phyloP scores from a whole-genome alignment of 495 filamentous ascomycete genomes.

The Penicillium chermesinum region DNA sequence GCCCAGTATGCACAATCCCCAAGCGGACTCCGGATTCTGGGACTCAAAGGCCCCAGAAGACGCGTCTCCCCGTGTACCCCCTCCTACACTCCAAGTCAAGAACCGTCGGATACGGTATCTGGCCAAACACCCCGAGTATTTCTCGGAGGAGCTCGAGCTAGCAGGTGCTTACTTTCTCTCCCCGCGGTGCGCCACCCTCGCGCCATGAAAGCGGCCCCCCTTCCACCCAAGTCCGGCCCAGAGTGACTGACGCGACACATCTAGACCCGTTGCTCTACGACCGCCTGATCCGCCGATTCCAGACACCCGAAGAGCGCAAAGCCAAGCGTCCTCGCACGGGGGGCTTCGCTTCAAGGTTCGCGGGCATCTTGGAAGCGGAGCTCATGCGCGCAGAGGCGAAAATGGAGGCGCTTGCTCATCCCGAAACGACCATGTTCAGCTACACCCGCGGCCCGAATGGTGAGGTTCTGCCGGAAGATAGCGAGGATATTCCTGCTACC shows the following conservation, averaged over 20 bases:
- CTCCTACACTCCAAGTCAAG: slow-evolving; percentile 42
- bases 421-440: slow-evolving; percentile 46
- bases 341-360: slow-evolving; percentile 66
- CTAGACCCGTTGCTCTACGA: slow-evolving; percentile 77
- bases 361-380: slow-evolving; percentile 66
- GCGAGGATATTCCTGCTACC: slow-evolving; percentile 50
- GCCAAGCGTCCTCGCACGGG: too few species aligned
- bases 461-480: slow-evolving; percentile 53
- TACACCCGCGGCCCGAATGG: slow-evolving; percentile 46
- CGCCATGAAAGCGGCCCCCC: too few species aligned
- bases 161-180: slow-evolving; percentile 50
- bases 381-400: slow-evolving; percentile 68
- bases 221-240: too few species aligned
- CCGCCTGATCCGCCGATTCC: slow-evolving; percentile 71
- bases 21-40: slow-evolving; percentile 29
- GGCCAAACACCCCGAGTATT: slow-evolving; percentile 60
- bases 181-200: too few species aligned
- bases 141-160: slow-evolving; percentile 57
- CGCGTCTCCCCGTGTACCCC: slow-evolving; percentile 4
- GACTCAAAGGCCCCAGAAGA: slow-evolving; percentile 10
- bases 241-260: too few species aligned
- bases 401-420: slow-evolving; percentile 55
- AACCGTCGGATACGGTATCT: slow-evolving; percentile 63
- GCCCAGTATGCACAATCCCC: slow-evolving; percentile 38
- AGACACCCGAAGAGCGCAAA: slow-evolving; percentile 66